Base-by-base conservation (phyloP, 805 yeast genomes). In the Candida pseudofarinosa region DNA sequence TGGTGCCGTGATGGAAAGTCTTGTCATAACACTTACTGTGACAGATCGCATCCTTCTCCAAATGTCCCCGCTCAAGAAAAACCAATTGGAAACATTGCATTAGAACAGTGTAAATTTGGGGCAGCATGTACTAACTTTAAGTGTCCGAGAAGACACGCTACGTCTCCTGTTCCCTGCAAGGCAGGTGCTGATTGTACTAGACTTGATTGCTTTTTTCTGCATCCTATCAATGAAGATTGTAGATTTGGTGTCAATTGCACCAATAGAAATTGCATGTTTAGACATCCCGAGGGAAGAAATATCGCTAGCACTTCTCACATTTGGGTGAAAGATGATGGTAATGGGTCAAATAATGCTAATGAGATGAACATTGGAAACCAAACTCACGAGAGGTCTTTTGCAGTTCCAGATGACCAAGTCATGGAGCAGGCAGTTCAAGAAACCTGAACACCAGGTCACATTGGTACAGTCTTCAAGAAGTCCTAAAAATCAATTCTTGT, bases 101-200 rank as follows among this genome's bases (percentile, higher is more conserved):
- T 88, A 53, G 95, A 86, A 49, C 88, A 87, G 55, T 89, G 97
- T 65, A 86, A 84, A 60, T 89, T 79, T 59, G 89, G 90, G 32
- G 51, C 76, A 7, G 71, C 76, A 46, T 89, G 97, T 65, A 83
- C 88, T 35, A 88, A 88, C 57, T 77, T 73, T 51, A 76, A 74
- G 54, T 89, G 97, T 65, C 83, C 85, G 46, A 85, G 77, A 61
- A 80, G 97, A 66, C 97, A 89, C 64, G 95, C 97, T 2, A 74
- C 80, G 14, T 73, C 86, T 6, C 73, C 77, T 5, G 78, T 81
- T 20, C 64, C 86, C 47, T 89, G 97, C 60, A 86, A 96, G 58
- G 87, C 82, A 23, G 96, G 97, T 19, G 77, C 78, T 19, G 73
- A 73, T 38, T 89, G 97, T 69, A 74, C 79, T 15, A 79, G 96